Evolutionary conservation across 306 rosid genomes (phyloP).

Genomic region (Fragaria iinumae): DNA sequence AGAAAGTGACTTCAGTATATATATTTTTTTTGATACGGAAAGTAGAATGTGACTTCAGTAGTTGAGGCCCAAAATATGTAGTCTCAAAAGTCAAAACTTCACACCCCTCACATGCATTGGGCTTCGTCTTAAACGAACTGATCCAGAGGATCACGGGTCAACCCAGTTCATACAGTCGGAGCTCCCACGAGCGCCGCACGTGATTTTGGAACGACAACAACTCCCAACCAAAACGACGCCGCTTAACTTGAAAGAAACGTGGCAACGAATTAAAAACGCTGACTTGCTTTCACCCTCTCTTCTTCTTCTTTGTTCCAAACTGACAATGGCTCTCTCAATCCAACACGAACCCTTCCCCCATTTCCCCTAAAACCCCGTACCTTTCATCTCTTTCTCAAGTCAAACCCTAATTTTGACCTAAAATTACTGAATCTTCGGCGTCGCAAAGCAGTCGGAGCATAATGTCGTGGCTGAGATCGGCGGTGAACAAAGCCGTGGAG

Average conservation of each 20-base stretch:
- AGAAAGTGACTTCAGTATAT: too few species aligned
- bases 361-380: constrained; percentile 19
- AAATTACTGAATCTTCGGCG: background rate
- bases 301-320: background rate
- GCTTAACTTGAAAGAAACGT: background rate
- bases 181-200: too few species aligned
- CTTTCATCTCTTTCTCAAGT: background rate
- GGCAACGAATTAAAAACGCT: constrained; percentile 9
- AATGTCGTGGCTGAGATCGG: constrained; percentile 94
- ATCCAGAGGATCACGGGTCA: too few species aligned
- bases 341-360: constrained; percentile 5
- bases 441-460: constrained; percentile 7
- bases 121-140: too few species aligned
- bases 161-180: too few species aligned
- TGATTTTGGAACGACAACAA: too few species aligned
- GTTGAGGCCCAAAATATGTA: too few species aligned
- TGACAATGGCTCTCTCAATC: constrained; percentile 24
- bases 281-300: background rate
- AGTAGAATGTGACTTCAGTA: too few species aligned
- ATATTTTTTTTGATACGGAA: too few species aligned
- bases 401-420: background rate
- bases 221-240: constrained; percentile 7
- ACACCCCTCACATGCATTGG: too few species aligned
- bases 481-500: constrained; percentile 93
- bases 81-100: too few species aligned